Percentiles rank a stretch among this genome's conserved stretches.
Conservation (phyloP, 225 moss, liverwort and hornwort species). For the Pseudisothecium myosuroides region DNA sequence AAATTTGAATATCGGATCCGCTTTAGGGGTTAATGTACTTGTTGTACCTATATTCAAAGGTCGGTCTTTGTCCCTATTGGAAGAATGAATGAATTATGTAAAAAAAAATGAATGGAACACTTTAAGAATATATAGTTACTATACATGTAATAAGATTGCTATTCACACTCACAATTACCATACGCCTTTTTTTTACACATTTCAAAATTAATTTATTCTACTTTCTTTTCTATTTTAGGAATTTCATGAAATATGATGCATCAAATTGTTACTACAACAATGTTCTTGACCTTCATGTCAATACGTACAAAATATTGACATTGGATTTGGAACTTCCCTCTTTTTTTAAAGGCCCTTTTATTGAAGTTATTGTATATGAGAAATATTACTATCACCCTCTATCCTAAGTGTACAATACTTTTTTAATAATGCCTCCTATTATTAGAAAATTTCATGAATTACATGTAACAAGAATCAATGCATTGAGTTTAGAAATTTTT, state of each 20-base stretch:
- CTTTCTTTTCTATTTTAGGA: background rate
- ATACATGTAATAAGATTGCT: rapidly evolving
- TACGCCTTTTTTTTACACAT: background rate
- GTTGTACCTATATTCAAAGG: background rate
- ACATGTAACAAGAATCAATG: background rate
- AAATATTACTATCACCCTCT: background rate
- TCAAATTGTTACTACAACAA: rapidly evolving
- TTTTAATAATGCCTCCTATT: background rate
- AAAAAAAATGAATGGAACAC: background rate
- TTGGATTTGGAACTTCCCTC: background rate
- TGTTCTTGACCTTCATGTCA: background rate
- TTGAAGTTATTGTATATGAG: background rate
- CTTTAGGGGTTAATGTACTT: background rate
- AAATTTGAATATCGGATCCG: background rate
- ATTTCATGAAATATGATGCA: rapidly evolving
- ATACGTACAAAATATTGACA: background rate
- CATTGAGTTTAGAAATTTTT: background rate
- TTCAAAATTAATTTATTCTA: background rate
- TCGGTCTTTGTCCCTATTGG: background rate
- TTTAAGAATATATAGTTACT: background rate
- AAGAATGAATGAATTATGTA: too few relatives aligned
- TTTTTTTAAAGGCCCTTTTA: rapidly evolving
- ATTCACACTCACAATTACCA: background rate
- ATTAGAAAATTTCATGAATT: background rate
- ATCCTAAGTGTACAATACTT: background rate